Base-by-base conservation (phyloP, 2,329 filamentous ascomycete species). In the Cercospora berteroae region DNA sequence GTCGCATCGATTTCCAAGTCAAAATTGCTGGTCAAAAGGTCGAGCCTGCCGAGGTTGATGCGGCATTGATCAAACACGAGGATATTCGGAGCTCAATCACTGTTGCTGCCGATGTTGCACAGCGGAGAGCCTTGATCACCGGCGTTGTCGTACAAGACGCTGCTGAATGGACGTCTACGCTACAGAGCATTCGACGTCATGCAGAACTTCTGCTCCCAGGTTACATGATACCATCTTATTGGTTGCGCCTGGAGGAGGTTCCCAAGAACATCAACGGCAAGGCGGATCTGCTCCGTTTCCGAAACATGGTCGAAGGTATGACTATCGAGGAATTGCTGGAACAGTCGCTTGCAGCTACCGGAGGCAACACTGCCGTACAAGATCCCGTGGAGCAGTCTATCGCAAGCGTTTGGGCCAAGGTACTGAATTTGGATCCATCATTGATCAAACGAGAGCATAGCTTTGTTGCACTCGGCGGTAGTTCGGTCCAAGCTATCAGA, bases 11-110 rank as follows among this genome's bases (percentile, higher is more conserved):
- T 72, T 89, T 89, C 67, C 91, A 94, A 77, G 82, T 94, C 62
- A 95, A 94, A 75, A 82, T 95, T 12, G 86, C 90, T 42, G 92
- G 92, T 0, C 90, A 93, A 71, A 83, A 90, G 52, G 88, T 95
- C 36, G 91, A 95, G 74, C 84, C 92, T 12, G 85, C 86, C 1
- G 92, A 94, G 74, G 89, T 95, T 59, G 89, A 88, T 65, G 84
- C 84, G 12, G 81, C 84, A 20, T 78, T 92, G 13, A n/a, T 29
- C 36, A 55, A 55, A 23, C 60, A 63, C 20, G n/a, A 56, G 27
- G 23, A 16, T 25, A 23, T 61, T 20, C 55, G 27, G 16, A 39
- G 36, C 36, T 39, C 36, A 7, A 39, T 39, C 36, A 39, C 36
- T 39, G 36, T 39, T n/a, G 36, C 36, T 39, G 36, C 36, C 1